Conservation (phyloP, 2,329 filamentous ascomycete genomes). For the Pseudocercospora cruenta region DNA sequence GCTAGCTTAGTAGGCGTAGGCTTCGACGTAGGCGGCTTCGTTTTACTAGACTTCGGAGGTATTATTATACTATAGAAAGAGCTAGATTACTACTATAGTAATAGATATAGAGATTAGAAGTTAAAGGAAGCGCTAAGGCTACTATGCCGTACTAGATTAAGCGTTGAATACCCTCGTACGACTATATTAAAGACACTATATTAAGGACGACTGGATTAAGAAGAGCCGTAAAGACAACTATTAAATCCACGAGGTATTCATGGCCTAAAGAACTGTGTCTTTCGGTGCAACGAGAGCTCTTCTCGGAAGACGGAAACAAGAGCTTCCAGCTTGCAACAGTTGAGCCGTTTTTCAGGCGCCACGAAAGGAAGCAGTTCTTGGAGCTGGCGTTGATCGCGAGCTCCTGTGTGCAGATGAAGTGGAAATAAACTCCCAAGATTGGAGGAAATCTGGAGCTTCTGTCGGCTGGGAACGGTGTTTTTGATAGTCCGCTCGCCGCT, state of each 20-base stretch:
- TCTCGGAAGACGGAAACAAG: neutral
- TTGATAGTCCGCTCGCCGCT: neutral
- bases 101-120: neutral
- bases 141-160: neutral
- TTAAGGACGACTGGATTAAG: neutral
- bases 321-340: neutral
- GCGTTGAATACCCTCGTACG: neutral
- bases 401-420: conserved; percentile 6
- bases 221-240: neutral
- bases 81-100: neutral
- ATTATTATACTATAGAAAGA: too few relatives aligned
- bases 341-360: neutral
- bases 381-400: conserved; percentile 1
- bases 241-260: too few relatives aligned
- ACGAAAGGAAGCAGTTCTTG: neutral
- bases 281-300: neutral
- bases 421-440: neutral
- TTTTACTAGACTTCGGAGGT: too few relatives aligned
- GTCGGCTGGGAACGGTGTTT: neutral
- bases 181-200: neutral
- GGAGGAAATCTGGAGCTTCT: neutral
- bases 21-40: too few relatives aligned
- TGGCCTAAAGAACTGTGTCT: neutral
- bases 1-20: neutral
- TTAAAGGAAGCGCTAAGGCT: neutral